A percentile compares a stretch with the other conserved stretches of the same genome.
These are phyloP conservation scores for Mucor saturninus DNA, from an alignment of 371 early-diverging fungal species.

Conservation along the genomic window DNA sequence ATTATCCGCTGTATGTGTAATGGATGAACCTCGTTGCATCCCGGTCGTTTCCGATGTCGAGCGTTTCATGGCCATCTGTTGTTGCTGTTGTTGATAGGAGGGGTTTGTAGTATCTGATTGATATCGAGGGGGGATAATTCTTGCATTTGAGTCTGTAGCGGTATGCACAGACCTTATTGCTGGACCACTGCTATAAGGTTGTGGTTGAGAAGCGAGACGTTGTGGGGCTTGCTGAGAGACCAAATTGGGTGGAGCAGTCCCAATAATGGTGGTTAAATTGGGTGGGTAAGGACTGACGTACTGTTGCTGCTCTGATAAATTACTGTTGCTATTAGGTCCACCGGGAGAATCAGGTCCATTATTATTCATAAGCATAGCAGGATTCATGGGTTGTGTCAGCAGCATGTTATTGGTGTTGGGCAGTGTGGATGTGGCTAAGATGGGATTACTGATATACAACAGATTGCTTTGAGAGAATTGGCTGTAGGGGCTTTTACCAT, in stretches of 20 bases:
- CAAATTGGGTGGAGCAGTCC: background rate
- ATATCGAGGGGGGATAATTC: constrained; percentile 10
- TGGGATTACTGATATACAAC: constrained; percentile 12
- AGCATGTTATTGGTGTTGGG: constrained; percentile 11
- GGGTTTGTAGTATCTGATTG: constrained; percentile 4
- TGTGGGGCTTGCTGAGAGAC: background rate
- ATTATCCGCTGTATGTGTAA: background rate
- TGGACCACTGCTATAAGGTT: background rate
- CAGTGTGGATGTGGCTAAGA: constrained; percentile 2
- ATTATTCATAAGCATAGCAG: constrained; percentile 4
- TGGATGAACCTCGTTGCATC: constrained; percentile 16
- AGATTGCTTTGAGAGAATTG: constrained; percentile 31
- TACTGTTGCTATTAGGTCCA: background rate
- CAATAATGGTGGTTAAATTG: constrained; percentile 18
- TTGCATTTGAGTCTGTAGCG: background rate
- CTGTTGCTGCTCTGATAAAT: background rate
- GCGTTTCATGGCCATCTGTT: constrained; percentile 3
- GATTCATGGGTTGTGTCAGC: constrained; percentile 28
- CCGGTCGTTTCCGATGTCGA: constrained; percentile 12
- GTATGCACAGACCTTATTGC: background rate
- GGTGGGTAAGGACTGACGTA: constrained; percentile 9
- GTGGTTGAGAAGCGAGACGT: constrained; percentile 5
- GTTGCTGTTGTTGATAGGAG: constrained; percentile 14
- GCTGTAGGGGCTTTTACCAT: constrained; percentile 22
- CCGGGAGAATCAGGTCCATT: constrained; percentile 4